Evolutionary conservation across 2,329 filamentous ascomycete species (phyloP), one percentile per base, ranked within the genome.

Genomic region (Xylaria sp.): DNA sequence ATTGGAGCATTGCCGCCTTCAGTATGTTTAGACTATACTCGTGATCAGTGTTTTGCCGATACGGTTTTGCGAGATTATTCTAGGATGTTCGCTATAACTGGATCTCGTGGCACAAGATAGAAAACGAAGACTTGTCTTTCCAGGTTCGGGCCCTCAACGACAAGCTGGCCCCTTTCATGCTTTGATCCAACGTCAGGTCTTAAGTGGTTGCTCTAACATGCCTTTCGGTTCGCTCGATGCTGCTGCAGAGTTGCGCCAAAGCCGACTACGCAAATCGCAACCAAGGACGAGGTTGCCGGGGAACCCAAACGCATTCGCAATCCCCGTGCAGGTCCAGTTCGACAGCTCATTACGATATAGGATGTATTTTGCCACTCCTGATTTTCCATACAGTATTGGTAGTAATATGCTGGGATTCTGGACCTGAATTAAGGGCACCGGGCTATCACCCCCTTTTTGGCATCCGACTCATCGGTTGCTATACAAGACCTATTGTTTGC

Each of bases 1-100:
- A 69, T 49, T 44, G 19, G 16, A n/a, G 23, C 34, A 34, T 19
- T 11, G 8, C 23, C 10, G 18, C 23, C 4, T 51, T 52, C 39
- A 34, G 19, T 30, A 6, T 52, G 35, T 23, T 47, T 37, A 39
- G 47, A 34, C 49, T 42, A 47, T 34, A 42, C 23, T 42, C 18
- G 35, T 47, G 19, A 59, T 50, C 34, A 23, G 37, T 30, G 13
- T 34, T 23, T 54, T 44, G 3, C 16, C 54, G 16, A 4, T 19
- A 34, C 10, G 48, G 13, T 11, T 11, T 16, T 11, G n/a, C 49
- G 48, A 54, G 9, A 34, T 52, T 55, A 16, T 50, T 58, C 48
- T 54, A 55, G 48, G 6, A 42, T 42, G 4, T 13, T 9, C 37
- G 11, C 11, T 42, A 9, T 1, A 10, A 42, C 37, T 42, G 37